Evolutionary conservation across 345 rosid species (phyloP).

Genomic region (Nasturtium officinale): DNA sequence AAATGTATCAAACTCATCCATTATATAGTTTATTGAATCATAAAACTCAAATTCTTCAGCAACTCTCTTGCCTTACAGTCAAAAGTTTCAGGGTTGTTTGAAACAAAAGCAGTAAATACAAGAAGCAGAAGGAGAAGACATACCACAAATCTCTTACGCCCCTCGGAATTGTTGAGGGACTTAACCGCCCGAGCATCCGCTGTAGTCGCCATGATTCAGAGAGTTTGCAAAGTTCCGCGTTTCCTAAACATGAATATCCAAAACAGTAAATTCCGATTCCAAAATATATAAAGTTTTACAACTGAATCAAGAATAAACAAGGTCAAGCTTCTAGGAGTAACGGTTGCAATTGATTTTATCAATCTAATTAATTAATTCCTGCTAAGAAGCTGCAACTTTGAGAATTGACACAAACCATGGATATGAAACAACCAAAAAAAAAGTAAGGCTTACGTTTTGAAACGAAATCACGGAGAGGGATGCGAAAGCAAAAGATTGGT

Average conservation of each 20-base stretch:
- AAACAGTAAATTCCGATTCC: neutral
- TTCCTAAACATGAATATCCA: slow-evolving; percentile 26
- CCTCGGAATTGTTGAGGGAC: slow-evolving; percentile 73
- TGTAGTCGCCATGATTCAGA: slow-evolving; percentile 38
- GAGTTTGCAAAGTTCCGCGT: neutral
- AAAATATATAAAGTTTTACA: neutral
- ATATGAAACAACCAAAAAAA: neutral
- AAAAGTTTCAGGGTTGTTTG: neutral
- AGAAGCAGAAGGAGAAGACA: slow-evolving; percentile 23
- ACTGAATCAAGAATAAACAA: neutral
- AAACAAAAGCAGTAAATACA: neutral
- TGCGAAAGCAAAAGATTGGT: neutral
- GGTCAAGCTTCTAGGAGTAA: neutral
- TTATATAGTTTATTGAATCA: neutral
- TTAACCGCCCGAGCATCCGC: slow-evolving; percentile 77
- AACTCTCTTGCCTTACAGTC: neutral
- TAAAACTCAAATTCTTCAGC: neutral
- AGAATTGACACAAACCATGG: slow-evolving; percentile 1
- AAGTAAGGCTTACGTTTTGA: slow-evolving; percentile 13
- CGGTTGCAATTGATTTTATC: neutral
- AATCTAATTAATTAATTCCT: neutral
- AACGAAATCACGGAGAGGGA: neutral
- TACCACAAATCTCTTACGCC: slow-evolving; percentile 77
- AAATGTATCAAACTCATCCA: neutral
- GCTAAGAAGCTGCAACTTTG: neutral